Conservation (phyloP, 2,329 filamentous ascomycete species). For the Ceratocystis variospora region DNA sequence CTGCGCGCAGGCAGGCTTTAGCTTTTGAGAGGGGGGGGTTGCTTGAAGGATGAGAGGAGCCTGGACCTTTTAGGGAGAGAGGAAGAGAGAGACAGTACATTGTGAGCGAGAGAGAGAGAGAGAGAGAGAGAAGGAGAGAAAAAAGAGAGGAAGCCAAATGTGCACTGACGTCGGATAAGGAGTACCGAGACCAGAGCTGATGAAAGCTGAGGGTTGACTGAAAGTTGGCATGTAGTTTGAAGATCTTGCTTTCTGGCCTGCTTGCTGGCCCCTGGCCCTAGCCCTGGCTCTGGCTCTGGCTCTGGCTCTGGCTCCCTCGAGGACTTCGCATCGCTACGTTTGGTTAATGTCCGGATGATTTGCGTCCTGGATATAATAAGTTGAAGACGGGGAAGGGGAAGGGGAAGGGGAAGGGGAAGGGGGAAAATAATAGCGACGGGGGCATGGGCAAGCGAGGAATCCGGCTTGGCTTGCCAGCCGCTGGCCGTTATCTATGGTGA, state of each 20-base stretch:
- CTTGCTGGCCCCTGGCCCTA: not conserved
- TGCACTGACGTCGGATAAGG: conserved; percentile 3
- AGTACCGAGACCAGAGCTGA: not conserved
- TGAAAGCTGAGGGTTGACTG: not conserved
- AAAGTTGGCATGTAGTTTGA: not conserved
- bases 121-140: not conserved
- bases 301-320: not conserved
- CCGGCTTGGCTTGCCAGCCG: not conserved
- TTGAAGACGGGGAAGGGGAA: not conserved
- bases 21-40: no score
- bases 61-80: no score
- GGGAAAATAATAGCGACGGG: not conserved
- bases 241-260: not conserved
- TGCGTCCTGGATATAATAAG: not conserved
- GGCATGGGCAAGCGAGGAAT: not conserved
- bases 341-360: conserved; percentile 6
- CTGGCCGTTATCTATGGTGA: no score
- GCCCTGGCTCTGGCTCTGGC: not conserved
- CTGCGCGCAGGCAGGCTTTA: not conserved
- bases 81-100: not conserved
- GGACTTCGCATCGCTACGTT: not conserved
- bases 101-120: not conserved
- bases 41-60: no score
- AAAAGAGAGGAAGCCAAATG: no score
- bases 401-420: not conserved